Evolutionary conservation across 1,284 basidiomycete species (phyloP).

Genomic region (Tilletia walkeri): DNA sequence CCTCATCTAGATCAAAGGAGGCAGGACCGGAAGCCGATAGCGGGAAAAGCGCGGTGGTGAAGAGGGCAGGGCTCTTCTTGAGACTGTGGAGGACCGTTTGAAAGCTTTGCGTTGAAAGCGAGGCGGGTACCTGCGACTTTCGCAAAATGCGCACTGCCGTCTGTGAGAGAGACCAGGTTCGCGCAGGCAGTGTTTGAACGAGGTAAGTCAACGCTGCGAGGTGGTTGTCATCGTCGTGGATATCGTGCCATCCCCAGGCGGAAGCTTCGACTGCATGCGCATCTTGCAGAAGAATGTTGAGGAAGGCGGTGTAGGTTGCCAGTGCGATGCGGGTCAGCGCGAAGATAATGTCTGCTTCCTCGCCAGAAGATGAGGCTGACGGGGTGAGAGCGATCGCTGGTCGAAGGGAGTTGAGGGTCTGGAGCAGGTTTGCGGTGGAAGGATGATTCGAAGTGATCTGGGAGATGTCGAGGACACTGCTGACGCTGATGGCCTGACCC

Average conservation of each 20-base stretch:
- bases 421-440: not conserved
- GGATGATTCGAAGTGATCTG: slow-evolving; percentile 4
- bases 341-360: slow-evolving; percentile 9
- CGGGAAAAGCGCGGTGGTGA: slow-evolving; percentile 21
- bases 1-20: not conserved
- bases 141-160: slow-evolving; percentile 1
- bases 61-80: not conserved
- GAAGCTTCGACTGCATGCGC: slow-evolving; percentile 37
- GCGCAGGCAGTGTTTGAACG: slow-evolving; percentile 29
- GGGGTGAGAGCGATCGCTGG: not conserved
- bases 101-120: not conserved
- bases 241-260: slow-evolving; percentile 45
- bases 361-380: not conserved
- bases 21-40: slow-evolving; percentile 19
- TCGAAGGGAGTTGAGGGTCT: not conserved
- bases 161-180: slow-evolving; percentile 19
- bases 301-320: slow-evolving; percentile 35
- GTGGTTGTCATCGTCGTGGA: slow-evolving; percentile 33
- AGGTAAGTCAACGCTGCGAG: slow-evolving; percentile 30
- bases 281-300: slow-evolving; percentile 36
- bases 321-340: slow-evolving; percentile 36
- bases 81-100: slow-evolving; percentile 10
- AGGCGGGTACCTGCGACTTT: slow-evolving; percentile 16
- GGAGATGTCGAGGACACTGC: slow-evolving; percentile 7
- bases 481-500: not conserved